Percentiles rank a stretch among this genome's conserved stretches.
Conservation (phyloP, 78 protist genomes). For the Polysphondylium violaceum region DNA sequence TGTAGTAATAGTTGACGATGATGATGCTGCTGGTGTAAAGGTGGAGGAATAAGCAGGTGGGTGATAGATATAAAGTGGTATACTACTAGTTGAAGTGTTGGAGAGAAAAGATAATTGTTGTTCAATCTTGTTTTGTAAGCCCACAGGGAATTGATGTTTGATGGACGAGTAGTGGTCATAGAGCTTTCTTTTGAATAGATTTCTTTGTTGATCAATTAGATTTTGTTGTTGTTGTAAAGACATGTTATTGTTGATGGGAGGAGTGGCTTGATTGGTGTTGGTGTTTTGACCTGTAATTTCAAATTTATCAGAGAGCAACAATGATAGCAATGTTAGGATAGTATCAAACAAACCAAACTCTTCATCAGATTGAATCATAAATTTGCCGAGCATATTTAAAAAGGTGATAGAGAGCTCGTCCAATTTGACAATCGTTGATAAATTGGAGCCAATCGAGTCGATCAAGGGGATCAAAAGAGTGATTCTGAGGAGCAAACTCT, state of each 20-base stretch:
- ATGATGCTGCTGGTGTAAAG: not conserved
- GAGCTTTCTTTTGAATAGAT: slow-evolving; percentile 25
- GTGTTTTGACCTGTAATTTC: not conserved
- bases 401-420: slow-evolving; percentile 49
- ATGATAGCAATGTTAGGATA: slow-evolving; percentile 39
- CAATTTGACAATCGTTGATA: not conserved
- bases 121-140: slow-evolving; percentile 19
- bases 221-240: slow-evolving; percentile 31
- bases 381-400: slow-evolving; percentile 3
- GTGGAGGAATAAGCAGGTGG: slow-evolving; percentile 22
- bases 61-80: slow-evolving; percentile 17
- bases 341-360: slow-evolving; percentile 39
- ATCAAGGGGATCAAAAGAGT: slow-evolving; percentile 32
- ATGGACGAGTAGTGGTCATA: slow-evolving; percentile 55
- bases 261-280: not conserved
- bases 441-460: not conserved
- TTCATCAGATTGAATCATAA: slow-evolving; percentile 48
- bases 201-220: not conserved
- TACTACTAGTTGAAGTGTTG: not conserved
- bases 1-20: not conserved
- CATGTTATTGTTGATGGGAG: not conserved
- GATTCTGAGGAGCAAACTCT: slow-evolving; percentile 22
- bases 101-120: slow-evolving; percentile 54
- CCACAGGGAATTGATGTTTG: not conserved
- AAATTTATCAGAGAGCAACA: slow-evolving; percentile 48